Conservation (phyloP, 192 early-diverging fungal species). For the Backusella liffmaniae region DNA sequence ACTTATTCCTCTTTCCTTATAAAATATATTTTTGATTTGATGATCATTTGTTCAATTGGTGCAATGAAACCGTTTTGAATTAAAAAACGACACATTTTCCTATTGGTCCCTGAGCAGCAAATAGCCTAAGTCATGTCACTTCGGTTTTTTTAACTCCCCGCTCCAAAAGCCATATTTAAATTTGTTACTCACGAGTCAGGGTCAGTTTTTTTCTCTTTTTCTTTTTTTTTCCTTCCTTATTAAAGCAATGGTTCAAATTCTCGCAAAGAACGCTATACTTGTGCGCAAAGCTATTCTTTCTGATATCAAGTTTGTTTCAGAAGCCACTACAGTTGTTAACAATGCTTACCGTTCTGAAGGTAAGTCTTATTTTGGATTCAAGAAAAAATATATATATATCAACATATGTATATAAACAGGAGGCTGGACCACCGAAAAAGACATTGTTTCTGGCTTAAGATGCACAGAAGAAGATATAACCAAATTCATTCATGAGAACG, state of each 20-base stretch:
- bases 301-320: not conserved
- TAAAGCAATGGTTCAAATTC: not conserved
- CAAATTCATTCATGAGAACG: conserved; percentile 28
- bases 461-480: conserved; percentile 35
- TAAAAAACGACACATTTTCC: not conserved
- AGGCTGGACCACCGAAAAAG: conserved; percentile 50
- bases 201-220: not conserved
- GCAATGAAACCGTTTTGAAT: not conserved
- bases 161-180: not conserved
- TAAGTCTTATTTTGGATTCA: not conserved
- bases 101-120: conserved; percentile 6
- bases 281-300: not conserved
- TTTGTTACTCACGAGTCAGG: not conserved
- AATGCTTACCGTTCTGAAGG: conserved; percentile 46
- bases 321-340: conserved; percentile 36
- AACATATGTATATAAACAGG: conserved; percentile 16
- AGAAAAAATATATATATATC: not conserved
- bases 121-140: not conserved
- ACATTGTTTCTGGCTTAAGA: conserved; percentile 44
- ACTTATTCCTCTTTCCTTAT: no score
- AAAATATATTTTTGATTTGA: not conserved
- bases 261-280: not conserved
- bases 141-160: not conserved
- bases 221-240: not conserved
- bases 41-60: not conserved